phyloP scores from a whole-genome alignment of 2,329 filamentous ascomycete species.

The Penicillium sp. region DNA sequence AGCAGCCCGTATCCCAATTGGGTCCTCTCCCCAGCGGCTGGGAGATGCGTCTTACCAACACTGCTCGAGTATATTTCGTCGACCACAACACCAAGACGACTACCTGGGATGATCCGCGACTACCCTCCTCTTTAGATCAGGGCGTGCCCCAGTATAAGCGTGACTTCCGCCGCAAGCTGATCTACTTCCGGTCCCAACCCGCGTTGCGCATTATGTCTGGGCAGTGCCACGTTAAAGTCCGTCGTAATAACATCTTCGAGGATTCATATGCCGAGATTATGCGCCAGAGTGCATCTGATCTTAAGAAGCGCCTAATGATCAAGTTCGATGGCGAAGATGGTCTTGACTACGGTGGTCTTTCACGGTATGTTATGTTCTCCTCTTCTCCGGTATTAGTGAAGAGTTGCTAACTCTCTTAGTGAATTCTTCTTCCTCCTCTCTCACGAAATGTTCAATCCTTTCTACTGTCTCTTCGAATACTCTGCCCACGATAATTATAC shows the following conservation, averaged over 20 bases:
- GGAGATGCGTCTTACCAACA: conserved; percentile 99
- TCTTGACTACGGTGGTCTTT: conserved; percentile 95
- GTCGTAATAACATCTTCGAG: conserved; percentile 95
- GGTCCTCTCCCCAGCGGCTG: conserved; percentile 94
- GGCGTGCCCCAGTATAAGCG: conserved; percentile 99
- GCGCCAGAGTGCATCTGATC: conserved; percentile 87
- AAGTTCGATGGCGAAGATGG: conserved; percentile 99
- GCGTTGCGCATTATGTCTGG: conserved; percentile 92
- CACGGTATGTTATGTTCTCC: conserved; percentile 54
- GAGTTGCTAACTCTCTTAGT: conserved; percentile 49
- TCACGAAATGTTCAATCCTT: conserved; percentile 99
- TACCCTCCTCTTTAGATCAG: conserved; percentile 94
- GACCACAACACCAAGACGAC: conserved; percentile 99
- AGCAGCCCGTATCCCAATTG: conserved; percentile 95
- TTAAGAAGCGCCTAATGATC: conserved; percentile 99
- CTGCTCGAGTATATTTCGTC: conserved; percentile 95
- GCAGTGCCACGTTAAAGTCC: conserved; percentile 97
- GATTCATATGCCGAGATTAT: conserved; percentile 99
- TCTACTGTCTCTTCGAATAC: conserved; percentile 99
- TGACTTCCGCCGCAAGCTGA: conserved; percentile 95
- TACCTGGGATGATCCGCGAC: conserved; percentile 94
- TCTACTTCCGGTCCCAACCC: conserved; percentile 98
- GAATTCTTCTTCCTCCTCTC: conserved; percentile 99
- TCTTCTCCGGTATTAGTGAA: not conserved
- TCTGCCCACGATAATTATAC: conserved; percentile 99